Base-by-base conservation (phyloP, 2,329 filamentous ascomycete genomes). In the Elsinoe australis region DNA sequence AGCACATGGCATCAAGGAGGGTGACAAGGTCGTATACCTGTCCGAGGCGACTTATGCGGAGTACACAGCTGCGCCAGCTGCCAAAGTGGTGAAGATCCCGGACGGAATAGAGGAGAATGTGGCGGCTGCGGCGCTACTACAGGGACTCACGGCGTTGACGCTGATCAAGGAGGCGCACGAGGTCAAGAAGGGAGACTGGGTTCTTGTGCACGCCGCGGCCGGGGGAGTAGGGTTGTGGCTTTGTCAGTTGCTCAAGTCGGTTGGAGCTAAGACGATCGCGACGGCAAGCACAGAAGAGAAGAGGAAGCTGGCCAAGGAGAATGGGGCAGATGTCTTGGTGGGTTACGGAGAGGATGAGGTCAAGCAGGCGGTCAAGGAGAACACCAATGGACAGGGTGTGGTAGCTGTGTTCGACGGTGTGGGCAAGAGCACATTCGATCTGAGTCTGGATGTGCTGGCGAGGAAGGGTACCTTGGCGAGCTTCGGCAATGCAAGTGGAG, bases 321-420 rank as follows among this genome's bases (percentile, higher is more conserved):
- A 82, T 58, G 87, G 87, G 5, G 87, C 86, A 0, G 76, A 81
- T 57, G 79, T 82, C 55, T 69, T 83, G 49, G 73, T 95, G 56
- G 82, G 86, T 62, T 90, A 88, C 55, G 65, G 66, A 34, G 64
- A 69, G 24, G 79, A 82, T 39, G 71, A 77, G 50, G 69, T 83
- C 18, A 75, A 76, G 49, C 66, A 64, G 29, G 72, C 76, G 61
- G 80, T 87, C 4, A 70, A 74, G 58, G 75, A 84, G 61, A 79
- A 86, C 41, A 95, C 87, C 0, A 76, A 72, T 1, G 83, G 83
- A 0, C 69, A 79, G 51, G 89, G 89, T 5, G 81, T 83, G 2
- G 76, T 79, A 54, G 87, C 82, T 7, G 83, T 94, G 21, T 94
- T 87, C 61, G 88, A 95, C 62, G 85, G 85, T 4, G 86, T 95